These are phyloP conservation scores for Diutina rugosa DNA, from an alignment of 1,139 yeast genomes.

Conservation along the genomic window DNA sequence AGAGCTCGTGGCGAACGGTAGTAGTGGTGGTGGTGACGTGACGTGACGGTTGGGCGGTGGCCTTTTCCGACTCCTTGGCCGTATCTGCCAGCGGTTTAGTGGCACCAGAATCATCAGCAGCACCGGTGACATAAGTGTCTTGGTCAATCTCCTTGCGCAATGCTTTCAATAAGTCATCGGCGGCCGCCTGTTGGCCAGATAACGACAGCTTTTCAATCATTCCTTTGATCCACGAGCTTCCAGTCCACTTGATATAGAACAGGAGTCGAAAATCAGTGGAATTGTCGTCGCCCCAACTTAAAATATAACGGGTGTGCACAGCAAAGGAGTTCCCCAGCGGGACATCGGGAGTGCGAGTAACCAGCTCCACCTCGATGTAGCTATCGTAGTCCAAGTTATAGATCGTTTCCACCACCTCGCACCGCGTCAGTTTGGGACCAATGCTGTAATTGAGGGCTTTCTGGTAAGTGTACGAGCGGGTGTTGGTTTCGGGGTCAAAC, in stretches of 20 bases:
- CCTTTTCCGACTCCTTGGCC: neutral
- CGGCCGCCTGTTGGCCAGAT: constrained; percentile 32
- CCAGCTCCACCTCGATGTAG: constrained; percentile 22
- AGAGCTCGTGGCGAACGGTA: neutral
- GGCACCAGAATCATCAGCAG: constrained; percentile 3
- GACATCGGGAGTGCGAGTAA: constrained; percentile 42
- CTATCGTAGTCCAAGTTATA: constrained; percentile 27
- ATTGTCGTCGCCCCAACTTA: constrained; percentile 34
- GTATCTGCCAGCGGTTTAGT: neutral
- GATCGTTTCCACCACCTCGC: constrained; percentile 33
- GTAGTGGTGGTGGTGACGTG: constrained; percentile 24
- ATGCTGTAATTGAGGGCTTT: constrained; percentile 38
- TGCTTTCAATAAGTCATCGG: constrained; percentile 18
- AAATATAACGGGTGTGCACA: constrained; percentile 34
- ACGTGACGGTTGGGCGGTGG: neutral
- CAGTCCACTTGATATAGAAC: constrained; percentile 39
- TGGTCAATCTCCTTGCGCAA: constrained; percentile 17
- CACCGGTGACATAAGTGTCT: constrained; percentile 9
- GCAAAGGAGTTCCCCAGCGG: constrained; percentile 46
- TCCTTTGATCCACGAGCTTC: constrained; percentile 43
- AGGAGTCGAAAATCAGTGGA: constrained; percentile 29
- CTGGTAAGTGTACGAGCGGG: constrained; percentile 29
- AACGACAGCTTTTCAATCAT: constrained; percentile 39
- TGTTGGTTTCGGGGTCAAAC: constrained; percentile 22
- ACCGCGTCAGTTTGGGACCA: constrained; percentile 46